Evolutionary conservation across 208 protist genomes (phyloP).

Genomic region (Acanthamoeba lenticulata): DNA sequence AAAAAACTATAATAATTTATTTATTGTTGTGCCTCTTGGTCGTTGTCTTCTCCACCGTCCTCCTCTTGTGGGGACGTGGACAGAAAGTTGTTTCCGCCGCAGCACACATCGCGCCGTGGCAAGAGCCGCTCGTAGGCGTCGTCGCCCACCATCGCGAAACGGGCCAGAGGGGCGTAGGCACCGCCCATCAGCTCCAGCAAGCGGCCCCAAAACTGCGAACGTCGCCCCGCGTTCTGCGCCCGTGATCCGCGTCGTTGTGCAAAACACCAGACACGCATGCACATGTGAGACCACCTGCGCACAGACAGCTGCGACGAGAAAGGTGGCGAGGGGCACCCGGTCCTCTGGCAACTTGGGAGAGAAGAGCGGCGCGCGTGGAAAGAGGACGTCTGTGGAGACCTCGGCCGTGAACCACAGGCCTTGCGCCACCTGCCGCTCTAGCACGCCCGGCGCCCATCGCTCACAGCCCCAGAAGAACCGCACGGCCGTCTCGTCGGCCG

Average conservation of each 20-base stretch:
- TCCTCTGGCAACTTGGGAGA: not conserved
- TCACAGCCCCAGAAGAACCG: slow-evolving; percentile 12
- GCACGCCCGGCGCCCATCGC: not conserved
- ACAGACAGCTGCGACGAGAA: not conserved
- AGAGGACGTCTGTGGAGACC: not conserved
- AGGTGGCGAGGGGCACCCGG: not conserved
- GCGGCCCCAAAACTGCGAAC: not conserved
- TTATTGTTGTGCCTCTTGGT: not conserved
- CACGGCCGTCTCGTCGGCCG: not conserved
- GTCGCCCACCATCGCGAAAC: not conserved
- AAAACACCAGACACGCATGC: too few relatives aligned
- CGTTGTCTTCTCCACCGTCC: not conserved
- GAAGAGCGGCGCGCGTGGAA: not conserved
- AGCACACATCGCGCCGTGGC: not conserved
- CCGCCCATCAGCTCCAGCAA: slow-evolving; percentile 6
- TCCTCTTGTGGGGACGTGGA: not conserved
- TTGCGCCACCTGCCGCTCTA: not conserved
- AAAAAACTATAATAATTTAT: too few relatives aligned
- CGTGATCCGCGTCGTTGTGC: too few relatives aligned
- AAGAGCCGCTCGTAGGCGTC: not conserved
- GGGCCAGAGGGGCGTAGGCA: not conserved
- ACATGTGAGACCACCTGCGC: too few relatives aligned
- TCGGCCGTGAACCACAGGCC: not conserved
- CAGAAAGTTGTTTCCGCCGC: not conserved
- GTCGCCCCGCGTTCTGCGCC: not conserved